Percentiles rank a stretch among this genome's conserved stretches.
Evolutionary conservation across 129 eudicot species (phyloP).

Genomic region (Chrysanthemum lavandulifolium): DNA sequence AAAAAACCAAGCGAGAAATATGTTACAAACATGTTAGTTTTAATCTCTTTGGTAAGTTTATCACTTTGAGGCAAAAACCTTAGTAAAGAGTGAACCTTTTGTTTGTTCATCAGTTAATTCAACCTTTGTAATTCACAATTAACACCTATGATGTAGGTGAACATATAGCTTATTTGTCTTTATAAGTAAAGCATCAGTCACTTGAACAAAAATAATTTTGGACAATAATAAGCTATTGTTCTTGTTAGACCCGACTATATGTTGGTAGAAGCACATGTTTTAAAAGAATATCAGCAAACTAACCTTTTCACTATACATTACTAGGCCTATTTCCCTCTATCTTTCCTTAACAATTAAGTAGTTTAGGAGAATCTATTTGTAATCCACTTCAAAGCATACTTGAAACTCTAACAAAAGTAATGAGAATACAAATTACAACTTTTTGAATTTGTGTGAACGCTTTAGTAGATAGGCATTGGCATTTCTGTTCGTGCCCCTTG

Average conservation of each 20-base stretch:
- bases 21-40: background rate
- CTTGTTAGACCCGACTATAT: background rate
- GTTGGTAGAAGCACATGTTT: constrained; percentile 6
- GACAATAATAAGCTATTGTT: background rate
- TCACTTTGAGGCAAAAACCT: too few species aligned
- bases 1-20: constrained; percentile 10
- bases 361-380: constrained; percentile 25
- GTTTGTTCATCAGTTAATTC: too few species aligned
- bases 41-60: background rate
- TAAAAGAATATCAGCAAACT: constrained; percentile 8
- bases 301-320: constrained; percentile 26
- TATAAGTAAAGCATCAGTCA: background rate
- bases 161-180: background rate
- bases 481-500: background rate
- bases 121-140: too few species aligned
- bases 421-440: constrained; percentile 18
- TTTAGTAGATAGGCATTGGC: background rate
- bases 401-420: constrained; percentile 12
- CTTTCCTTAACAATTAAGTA: constrained; percentile 31
- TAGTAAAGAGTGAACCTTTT: too few species aligned
- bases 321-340: constrained; percentile 11
- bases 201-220: background rate
- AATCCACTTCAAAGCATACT: constrained; percentile 32
- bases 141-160: too few species aligned
- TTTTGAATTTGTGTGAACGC: background rate